Conservation (phyloP, 2,329 filamentous ascomycete species). For the Hypomyces rosellus region DNA sequence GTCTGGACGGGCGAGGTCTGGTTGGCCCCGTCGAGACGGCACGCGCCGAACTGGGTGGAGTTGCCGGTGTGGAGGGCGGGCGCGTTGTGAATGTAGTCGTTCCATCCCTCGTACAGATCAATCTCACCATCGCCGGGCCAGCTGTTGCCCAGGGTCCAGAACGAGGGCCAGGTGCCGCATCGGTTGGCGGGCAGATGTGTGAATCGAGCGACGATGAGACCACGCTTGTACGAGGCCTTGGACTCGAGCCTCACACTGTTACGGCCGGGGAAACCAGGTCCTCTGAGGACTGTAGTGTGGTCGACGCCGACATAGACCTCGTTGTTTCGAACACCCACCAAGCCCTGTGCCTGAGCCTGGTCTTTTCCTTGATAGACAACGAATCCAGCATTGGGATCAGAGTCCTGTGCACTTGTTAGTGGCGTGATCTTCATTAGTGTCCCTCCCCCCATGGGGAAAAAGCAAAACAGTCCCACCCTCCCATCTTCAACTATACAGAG, state of each 20-base stretch:
- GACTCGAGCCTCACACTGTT: slow-evolving; percentile 61
- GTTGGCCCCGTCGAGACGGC: slow-evolving; percentile 24
- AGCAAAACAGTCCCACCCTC: too few species aligned
- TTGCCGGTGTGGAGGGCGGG: slow-evolving; percentile 52
- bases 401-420: slow-evolving; percentile 13
- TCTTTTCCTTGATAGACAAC: slow-evolving; percentile 45
- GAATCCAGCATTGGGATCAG: slow-evolving; percentile 59
- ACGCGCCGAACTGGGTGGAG: slow-evolving; percentile 25
- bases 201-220: slow-evolving; percentile 64
- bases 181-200: slow-evolving; percentile 58
- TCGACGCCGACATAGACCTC: slow-evolving; percentile 38
- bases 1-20: slow-evolving; percentile 28
- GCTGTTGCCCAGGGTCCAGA: slow-evolving; percentile 46
- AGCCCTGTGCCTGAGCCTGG: slow-evolving; percentile 29
- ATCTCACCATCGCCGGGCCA: slow-evolving; percentile 61
- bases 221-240: slow-evolving; percentile 54
- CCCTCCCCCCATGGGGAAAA: too few species aligned
- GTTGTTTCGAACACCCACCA: slow-evolving; percentile 25
- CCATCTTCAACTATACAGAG: not conserved
- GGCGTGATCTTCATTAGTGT: not conserved
- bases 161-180: slow-evolving; percentile 69
- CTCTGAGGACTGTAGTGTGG: slow-evolving; percentile 18
- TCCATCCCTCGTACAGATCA: slow-evolving; percentile 63
- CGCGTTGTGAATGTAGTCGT: slow-evolving; percentile 45
- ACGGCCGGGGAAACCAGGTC: slow-evolving; percentile 28